Evolutionary conservation across 129 eudicot genomes (phyloP).

Genomic region (Tagetes patula): DNA sequence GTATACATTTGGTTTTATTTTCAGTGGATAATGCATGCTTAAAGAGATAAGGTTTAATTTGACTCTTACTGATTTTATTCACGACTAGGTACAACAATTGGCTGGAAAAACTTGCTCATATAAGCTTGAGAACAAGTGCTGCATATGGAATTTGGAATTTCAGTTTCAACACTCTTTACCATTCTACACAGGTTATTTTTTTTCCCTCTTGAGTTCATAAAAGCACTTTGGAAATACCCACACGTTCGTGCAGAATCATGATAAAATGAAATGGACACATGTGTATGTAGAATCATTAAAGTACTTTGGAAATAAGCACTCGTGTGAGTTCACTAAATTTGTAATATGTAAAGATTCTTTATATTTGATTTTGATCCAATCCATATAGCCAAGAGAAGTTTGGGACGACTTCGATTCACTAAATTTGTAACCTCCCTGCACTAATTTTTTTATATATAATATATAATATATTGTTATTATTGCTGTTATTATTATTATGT

Average conservation of each 20-base stretch:
- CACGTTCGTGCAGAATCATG: background rate
- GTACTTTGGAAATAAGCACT: background rate
- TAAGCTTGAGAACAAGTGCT: conserved; percentile 88
- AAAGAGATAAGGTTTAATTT: conserved; percentile 4
- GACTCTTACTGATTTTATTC: conserved; percentile 16
- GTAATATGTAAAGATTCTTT: conserved; percentile 4
- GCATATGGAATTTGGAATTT: conserved; percentile 97
- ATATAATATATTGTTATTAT: no score
- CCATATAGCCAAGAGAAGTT: background rate
- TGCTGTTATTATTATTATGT: no score
- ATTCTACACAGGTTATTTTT: conserved; percentile 81
- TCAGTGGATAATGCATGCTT: conserved; percentile 9
- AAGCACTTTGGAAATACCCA: background rate
- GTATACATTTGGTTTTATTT: conserved; percentile 33
- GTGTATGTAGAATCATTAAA: background rate
- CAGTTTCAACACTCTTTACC: conserved; percentile 92
- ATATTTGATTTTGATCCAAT: background rate
- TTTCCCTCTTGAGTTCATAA: background rate
- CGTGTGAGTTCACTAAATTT: background rate
- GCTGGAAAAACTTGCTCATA: conserved; percentile 80
- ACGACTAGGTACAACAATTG: conserved; percentile 63
- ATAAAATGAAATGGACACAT: background rate
- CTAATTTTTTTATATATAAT: no score
- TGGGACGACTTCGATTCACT: no score
- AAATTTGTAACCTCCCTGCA: no score